phyloP scores from a whole-genome alignment of 805 yeast species.

The Candida railenensis region DNA sequence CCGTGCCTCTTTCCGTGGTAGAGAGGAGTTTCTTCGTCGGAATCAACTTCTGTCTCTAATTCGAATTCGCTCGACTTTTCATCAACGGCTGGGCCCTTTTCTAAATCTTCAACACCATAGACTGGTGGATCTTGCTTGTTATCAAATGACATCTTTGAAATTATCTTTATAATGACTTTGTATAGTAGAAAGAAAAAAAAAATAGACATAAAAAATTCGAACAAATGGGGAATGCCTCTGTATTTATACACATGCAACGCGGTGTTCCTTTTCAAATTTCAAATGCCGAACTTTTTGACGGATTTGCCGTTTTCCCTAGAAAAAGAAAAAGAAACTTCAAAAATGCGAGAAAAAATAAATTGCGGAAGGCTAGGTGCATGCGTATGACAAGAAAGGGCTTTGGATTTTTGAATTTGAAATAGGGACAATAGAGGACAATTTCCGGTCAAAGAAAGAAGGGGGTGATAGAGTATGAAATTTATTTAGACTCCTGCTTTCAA shows the following conservation, averaged over 20 bases:
- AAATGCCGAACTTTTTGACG: background rate
- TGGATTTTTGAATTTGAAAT: too few species aligned
- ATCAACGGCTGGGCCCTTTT: background rate
- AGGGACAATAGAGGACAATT: too few species aligned
- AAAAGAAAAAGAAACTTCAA: background rate
- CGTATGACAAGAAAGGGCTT: background rate
- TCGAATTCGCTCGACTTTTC: too few species aligned
- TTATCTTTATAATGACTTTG: background rate
- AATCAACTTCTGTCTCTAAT: background rate
- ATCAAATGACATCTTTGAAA: background rate
- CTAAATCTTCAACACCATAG: background rate
- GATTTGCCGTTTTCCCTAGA: background rate
- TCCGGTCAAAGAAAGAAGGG: too few species aligned
- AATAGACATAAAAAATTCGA: background rate
- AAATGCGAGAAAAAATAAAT: background rate
- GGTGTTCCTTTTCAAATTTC: background rate
- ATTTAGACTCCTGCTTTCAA: too few species aligned
- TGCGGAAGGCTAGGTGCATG: background rate
- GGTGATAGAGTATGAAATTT: too few species aligned
- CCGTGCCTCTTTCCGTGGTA: background rate
- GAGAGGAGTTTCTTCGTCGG: background rate
- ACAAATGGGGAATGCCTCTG: background rate
- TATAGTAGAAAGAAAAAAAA: too few species aligned
- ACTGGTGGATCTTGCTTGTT: background rate
- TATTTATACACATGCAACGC: background rate